These are phyloP conservation scores for Dactylellina cionopaga DNA, from an alignment of 2,329 filamentous ascomycete species.

Conservation along the genomic window DNA sequence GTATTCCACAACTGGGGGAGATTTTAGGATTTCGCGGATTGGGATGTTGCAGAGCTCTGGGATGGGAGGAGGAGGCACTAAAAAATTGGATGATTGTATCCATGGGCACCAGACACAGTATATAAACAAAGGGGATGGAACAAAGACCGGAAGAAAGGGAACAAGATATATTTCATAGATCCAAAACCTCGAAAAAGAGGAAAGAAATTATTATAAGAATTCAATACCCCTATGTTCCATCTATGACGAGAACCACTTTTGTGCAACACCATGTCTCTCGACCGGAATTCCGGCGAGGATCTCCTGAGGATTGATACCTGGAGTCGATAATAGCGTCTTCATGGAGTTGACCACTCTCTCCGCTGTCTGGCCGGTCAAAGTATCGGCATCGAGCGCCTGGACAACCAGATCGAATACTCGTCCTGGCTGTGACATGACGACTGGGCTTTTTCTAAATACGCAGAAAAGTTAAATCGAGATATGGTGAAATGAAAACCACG, in stretches of 20 bases:
- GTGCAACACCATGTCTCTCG: conserved; percentile 82
- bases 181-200: conserved; percentile 1
- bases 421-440: conserved; percentile 77
- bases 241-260: conserved; percentile 75
- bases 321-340: conserved; percentile 78
- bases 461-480: background rate
- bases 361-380: conserved; percentile 84
- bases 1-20: too few species aligned
- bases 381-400: conserved; percentile 89
- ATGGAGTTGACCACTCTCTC: conserved; percentile 78
- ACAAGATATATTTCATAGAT: too few species aligned
- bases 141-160: background rate
- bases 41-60: too few species aligned
- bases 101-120: conserved; percentile 26
- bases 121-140: conserved; percentile 8
- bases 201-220: conserved; percentile 51
- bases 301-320: conserved; percentile 78
- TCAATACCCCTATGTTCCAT: conserved; percentile 27
- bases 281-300: conserved; percentile 78
- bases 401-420: conserved; percentile 87
- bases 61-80: background rate
- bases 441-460: conserved; percentile 79
- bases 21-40: too few species aligned
- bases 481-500: conserved; percentile 49
- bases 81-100: conserved; percentile 4